Conservation (phyloP, 2,329 filamentous ascomycete genomes). For the Talaromyces sp. region DNA sequence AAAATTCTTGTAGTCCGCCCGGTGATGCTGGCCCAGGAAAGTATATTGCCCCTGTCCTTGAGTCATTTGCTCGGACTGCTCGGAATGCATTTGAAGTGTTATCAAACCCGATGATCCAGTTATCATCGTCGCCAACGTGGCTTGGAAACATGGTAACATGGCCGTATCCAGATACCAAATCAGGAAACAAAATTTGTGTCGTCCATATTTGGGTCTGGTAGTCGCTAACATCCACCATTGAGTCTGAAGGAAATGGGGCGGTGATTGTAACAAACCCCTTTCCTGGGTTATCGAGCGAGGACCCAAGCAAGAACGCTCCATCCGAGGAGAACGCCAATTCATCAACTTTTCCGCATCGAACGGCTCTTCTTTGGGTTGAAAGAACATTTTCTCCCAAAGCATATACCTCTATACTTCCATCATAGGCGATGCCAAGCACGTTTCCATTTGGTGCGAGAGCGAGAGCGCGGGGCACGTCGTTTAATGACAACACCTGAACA, state of each 20-base stretch:
- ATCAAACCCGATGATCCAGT: slow-evolving; percentile 75
- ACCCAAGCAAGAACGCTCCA: slow-evolving; percentile 72
- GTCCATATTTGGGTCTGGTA: slow-evolving; percentile 75
- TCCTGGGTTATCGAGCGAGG: slow-evolving; percentile 60
- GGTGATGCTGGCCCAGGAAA: slow-evolving; percentile 62
- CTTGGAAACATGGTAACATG: slow-evolving; percentile 63
- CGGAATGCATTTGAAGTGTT: slow-evolving; percentile 71
- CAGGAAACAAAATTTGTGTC: slow-evolving; percentile 77
- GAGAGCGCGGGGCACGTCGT: slow-evolving; percentile 72
- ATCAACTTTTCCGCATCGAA: slow-evolving; percentile 74
- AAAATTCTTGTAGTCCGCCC: slow-evolving; percentile 49
- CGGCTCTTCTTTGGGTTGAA: slow-evolving; percentile 64
- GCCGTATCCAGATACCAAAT: slow-evolving; percentile 72
- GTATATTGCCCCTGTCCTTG: slow-evolving; percentile 71
- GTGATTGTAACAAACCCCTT: slow-evolving; percentile 72
- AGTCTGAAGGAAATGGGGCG: slow-evolving; percentile 68
- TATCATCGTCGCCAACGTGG: slow-evolving; percentile 54
- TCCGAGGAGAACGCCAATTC: slow-evolving; percentile 70
- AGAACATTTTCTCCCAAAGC: slow-evolving; percentile 62
- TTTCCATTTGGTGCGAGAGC: slow-evolving; percentile 75
- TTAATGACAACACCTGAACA: slow-evolving; percentile 69
- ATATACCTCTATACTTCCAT: slow-evolving; percentile 83
- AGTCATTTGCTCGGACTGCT: slow-evolving; percentile 68
- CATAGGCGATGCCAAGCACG: slow-evolving; percentile 78
- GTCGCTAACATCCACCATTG: slow-evolving; percentile 50